Conservation (phyloP, 176 grass and related monocot species). For the Zea mays region Zm-B73-REFERENCE-NAM-5.0 NC_050101.1:75889501-75890000, state of each 20-base stretch:
- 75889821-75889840: neutral
- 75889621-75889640: neutral
- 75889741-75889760: neutral
- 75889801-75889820: slow-evolving; percentile 12
- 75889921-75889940: too few relatives aligned
- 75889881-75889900: too few relatives aligned
- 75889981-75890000: too few relatives aligned
- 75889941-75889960: too few relatives aligned
- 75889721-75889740: neutral
- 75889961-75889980: too few relatives aligned
- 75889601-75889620: slow-evolving; percentile 3
- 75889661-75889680: neutral
- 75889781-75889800: neutral
- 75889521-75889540: neutral
- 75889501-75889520: neutral
- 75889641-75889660: neutral
- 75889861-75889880: too few relatives aligned
- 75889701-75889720: neutral
- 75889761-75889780: neutral
- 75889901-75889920: too few relatives aligned
- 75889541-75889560: neutral
- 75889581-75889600: neutral
- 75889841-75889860: neutral
- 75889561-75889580: neutral
- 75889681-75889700: neutral